Conservation (phyloP, 169 alveolate genomes). For the Cryptosporidium ubiquitum region DNA sequence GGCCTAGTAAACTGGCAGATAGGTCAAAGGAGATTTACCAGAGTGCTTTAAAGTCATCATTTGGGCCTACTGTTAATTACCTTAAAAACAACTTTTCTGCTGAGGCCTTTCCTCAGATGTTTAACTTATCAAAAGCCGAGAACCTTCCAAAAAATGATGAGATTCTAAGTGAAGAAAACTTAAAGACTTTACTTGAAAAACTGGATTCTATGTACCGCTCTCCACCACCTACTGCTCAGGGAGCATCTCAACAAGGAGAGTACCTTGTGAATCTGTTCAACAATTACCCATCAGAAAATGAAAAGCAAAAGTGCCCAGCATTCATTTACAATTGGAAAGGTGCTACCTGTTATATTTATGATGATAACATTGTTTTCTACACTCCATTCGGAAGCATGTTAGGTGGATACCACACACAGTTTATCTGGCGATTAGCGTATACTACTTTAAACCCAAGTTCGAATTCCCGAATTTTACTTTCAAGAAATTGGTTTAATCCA, state of each 20-base stretch:
- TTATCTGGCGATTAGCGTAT: slow-evolving; percentile 39
- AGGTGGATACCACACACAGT: slow-evolving; percentile 40
- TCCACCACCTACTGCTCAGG: slow-evolving; percentile 81
- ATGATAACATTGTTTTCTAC: slow-evolving; percentile 38
- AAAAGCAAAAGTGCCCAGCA: slow-evolving; percentile 75
- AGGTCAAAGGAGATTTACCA: slow-evolving; percentile 65
- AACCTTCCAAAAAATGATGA: slow-evolving; percentile 16
- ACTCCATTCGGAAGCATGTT: slow-evolving; percentile 38
- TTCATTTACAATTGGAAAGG: slow-evolving; percentile 78
- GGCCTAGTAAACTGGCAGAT: slow-evolving; percentile 69
- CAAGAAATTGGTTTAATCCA: slow-evolving; percentile 28
- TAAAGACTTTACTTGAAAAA: slow-evolving; percentile 52
- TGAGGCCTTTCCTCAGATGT: slow-evolving; percentile 29
- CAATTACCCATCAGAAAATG: slow-evolving; percentile 10
- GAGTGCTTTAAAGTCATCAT: slow-evolving; percentile 20
- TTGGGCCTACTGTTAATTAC: slow-evolving; percentile 34
- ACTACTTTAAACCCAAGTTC: slow-evolving; percentile 13
- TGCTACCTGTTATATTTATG: slow-evolving; percentile 74
- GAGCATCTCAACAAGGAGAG: slow-evolving; percentile 78
- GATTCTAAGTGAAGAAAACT: slow-evolving; percentile 7
- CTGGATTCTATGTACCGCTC: slow-evolving; percentile 76
- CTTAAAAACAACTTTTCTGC: not conserved
- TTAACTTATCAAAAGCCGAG: slow-evolving; percentile 21
- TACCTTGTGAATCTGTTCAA: slow-evolving; percentile 77
- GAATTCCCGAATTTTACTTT: not conserved